Base-by-base conservation (phyloP, 768 basidiomycete species). In the Russula abietina region DNA sequence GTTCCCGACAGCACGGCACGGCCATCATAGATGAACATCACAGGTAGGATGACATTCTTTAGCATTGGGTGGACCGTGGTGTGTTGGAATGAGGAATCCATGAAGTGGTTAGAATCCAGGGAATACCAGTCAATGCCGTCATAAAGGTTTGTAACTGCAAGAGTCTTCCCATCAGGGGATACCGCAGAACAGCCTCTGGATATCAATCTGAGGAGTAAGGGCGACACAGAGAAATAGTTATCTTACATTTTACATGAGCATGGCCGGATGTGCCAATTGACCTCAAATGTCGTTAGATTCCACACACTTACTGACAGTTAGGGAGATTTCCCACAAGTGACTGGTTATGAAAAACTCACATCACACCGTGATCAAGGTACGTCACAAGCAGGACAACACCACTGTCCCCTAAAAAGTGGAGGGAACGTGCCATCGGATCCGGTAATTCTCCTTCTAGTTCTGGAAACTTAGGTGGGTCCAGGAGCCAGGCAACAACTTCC, bases 71-170 rank as follows among this genome's bases (percentile, higher is more conserved):
- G 36, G 53, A 12, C 10, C 7, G 24, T 26, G 36, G 36, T 55
- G 53, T 55, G 53, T 22, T 39, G 52, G 24, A 33, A 53, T 7
- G n/a, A 24, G 22, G 33, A 33, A 38, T 53, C 52, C 33, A 53
- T 24, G 38, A 53, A 19, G 24, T 19, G 17, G 6, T 48, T 48
- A 6, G 24, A 48, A 16, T 4, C 11, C 8, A 54, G 22, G 22
- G 22, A 54, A 39, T 54, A 54, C 53, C 53, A 54, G 38, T 54
- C 53, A 54, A 38, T 54, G 53, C 53, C 53, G 10, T 54, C 38
- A 26, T 54, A 39, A 19, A 39, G 53, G 24, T 54, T 45, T 26
- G 46, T 48, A 7, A 26, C 11, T 1, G 24, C 46, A 48, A 48
- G 46, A 7, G 22, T 24, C 14, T 48, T 48, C 46, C 26, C 22